Evolutionary conservation across 179 eudicot genomes (phyloP), one percentile per base, ranked within the genome.

Genomic region (Sideroxylon spinosum): DNA sequence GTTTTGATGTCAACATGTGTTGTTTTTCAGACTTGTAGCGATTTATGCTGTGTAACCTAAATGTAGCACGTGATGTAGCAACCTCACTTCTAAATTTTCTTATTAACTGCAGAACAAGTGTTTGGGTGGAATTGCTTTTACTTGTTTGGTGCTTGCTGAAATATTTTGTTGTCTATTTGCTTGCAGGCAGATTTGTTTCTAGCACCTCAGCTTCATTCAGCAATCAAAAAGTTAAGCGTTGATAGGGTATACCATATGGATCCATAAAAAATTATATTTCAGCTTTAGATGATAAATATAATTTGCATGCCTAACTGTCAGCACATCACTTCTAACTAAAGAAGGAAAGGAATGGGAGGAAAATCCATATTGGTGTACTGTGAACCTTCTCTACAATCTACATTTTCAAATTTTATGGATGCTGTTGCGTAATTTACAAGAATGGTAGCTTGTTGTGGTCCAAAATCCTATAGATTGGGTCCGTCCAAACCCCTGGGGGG

Each of bases 141-240:
- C 62, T 10, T 44, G 9, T 37, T 26, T 37, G 25, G 17, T 20
- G 46, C 29, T 48, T 50, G 32, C 74, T 71, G 25, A 71, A 48
- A 50, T 50, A 50, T 50, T 50, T 8, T 50, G 3, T 75, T 48
- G 32, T 17, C 52, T 22, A 60, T 29, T 50, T 78, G 7, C 12
- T 70, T 87, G 84, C 97, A 94, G 98, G 98, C 93, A 13, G 98
- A 94, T 85, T 66, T 90, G 72, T 94, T 91, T 79, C 76, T 94
- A 74, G 97, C 93, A 61, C 98, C 98, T 44, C 98, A 94, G 83
- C 81, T 91, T 71, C 85, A 88, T 78, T 83, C 71, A 69, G 87
- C 90, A 74, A 65, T 83, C 49, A 88, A 73, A 74, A 80, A 89
- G 84, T 93, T 91, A 84, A 85, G 64, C 48, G 28, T 94, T 53